Evolutionary conservation across 305 asterid species (phyloP), one percentile per base, ranked within the genome.

Genomic region (Solanum hybrid): DNA sequence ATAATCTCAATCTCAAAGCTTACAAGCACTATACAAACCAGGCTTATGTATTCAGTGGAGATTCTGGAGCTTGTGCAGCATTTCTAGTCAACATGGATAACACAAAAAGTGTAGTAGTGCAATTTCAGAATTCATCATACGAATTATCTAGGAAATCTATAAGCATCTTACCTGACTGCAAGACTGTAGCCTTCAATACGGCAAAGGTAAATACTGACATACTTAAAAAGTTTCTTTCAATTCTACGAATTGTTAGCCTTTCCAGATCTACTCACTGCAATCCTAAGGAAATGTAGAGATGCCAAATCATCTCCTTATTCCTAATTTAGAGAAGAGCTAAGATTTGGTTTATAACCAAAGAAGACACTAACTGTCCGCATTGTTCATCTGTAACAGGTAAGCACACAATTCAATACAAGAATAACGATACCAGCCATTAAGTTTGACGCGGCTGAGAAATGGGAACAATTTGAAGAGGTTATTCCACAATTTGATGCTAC

Each of bases 91-190:
- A 97, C 88, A 85, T 86, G 46, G 94, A 94, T 86, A 86, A 39
- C 5, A 51, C 7, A 77, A 84, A 35, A 2, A 83, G 33, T 11
- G 96, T 89, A 11, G 69, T n/a, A 10, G 94, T 95, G 76, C 93
- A 90, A 37, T 97, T 97, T 88, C 91, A 71, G 86, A 92, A 94
- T 87, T 90, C 75, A 2, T 88, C 92, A 0, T 96, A 92, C 37
- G 73, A 87, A 61, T 93, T 97, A 88, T 96, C 97, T 87, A 95
- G 88, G 12, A 90, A 89, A 57, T 97, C 99, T 39, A 95, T 97
- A 88, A 96, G 98, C 94, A 96, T 97, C 91, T 89, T 97, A 89
- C 98, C 97, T 2, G 97, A 96, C 88, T 96, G 98, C 95, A 92
- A 87, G 67, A 91, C 75, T 1, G 98, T 89, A 87, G 95, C 94